Percentiles rank a stretch among this genome's conserved stretches.
phyloP scores from a whole-genome alignment of 768 basidiomycete species.

The Lactarius pseudohatsudake region DNA sequence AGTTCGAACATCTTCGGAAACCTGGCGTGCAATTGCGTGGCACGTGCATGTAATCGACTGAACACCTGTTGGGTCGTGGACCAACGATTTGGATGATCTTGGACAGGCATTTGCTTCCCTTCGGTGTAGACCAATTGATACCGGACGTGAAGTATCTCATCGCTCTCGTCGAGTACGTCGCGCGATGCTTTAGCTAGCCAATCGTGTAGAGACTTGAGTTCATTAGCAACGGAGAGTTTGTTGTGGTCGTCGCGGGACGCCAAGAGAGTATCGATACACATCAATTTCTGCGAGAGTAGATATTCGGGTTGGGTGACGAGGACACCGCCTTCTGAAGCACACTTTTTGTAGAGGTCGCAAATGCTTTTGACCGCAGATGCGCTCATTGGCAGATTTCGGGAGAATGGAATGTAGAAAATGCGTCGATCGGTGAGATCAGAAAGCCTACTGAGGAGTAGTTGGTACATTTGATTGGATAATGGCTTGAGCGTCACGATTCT shows the following conservation, averaged over 20 bases:
- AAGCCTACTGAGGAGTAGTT: slow-evolving; percentile 44
- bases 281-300: slow-evolving; percentile 49
- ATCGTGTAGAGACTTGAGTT: background rate
- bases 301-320: slow-evolving; percentile 54
- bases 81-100: slow-evolving; percentile 47
- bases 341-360: slow-evolving; percentile 39
- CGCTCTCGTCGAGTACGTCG: slow-evolving; percentile 22
- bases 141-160: slow-evolving; percentile 43
- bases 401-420: slow-evolving; percentile 52
- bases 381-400: slow-evolving; percentile 37
- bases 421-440: slow-evolving; percentile 46
- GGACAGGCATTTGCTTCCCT: slow-evolving; percentile 39
- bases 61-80: slow-evolving; percentile 42
- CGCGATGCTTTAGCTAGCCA: slow-evolving; percentile 2
- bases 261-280: slow-evolving; percentile 42
- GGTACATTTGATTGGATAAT: slow-evolving; percentile 48
- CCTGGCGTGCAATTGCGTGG: background rate
- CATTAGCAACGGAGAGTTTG: background rate
- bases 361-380: slow-evolving; percentile 32
- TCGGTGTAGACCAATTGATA: slow-evolving; percentile 51
- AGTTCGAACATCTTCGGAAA: slow-evolving; percentile 8
- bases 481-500: slow-evolving; percentile 52
- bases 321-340: slow-evolving; percentile 42
- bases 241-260: background rate
- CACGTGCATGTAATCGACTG: slow-evolving; percentile 32